These are phyloP conservation scores for Heteromeles arbutifolia DNA, from an alignment of 306 rosid species.

Conservation along the genomic window DNA sequence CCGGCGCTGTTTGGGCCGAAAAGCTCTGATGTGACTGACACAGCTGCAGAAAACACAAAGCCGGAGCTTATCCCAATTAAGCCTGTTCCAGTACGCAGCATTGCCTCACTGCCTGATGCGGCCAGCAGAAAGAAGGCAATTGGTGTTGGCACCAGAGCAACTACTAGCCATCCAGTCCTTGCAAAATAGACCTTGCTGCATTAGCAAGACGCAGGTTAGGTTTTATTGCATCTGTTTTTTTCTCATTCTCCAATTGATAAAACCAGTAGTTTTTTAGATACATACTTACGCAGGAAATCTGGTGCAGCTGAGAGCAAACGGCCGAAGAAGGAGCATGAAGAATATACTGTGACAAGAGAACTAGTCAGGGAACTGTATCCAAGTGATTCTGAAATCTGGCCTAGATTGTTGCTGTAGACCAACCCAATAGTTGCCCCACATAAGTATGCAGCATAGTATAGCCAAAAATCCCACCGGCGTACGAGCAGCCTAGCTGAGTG, in stretches of 20 bases:
- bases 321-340: conserved; percentile 85
- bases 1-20: conserved; percentile 76
- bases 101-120: conserved; percentile 38
- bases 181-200: conserved; percentile 78
- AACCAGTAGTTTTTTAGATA: background rate
- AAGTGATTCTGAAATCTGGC: conserved; percentile 74
- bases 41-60: conserved; percentile 91
- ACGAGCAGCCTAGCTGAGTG: conserved; percentile 38
- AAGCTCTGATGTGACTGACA: conserved; percentile 80
- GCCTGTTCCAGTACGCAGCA: conserved; percentile 56
- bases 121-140: conserved; percentile 69
- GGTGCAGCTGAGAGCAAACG: conserved; percentile 76
- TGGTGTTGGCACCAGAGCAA: conserved; percentile 78
- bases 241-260: background rate
- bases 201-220: background rate
- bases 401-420: conserved; percentile 80
- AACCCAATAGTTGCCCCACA: conserved; percentile 83
- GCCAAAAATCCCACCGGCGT: conserved; percentile 64
- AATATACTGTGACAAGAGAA: conserved; percentile 69
- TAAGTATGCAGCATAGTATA: conserved; percentile 61
- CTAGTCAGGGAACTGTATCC: conserved; percentile 43
- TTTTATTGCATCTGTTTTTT: background rate
- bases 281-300: conserved; percentile 64
- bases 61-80: conserved; percentile 85
- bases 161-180: conserved; percentile 84